Percentiles rank a stretch among this genome's conserved stretches.
Evolutionary conservation across 1,284 basidiomycete genomes (phyloP).

Genomic region (Wolfiporia cocos): DNA sequence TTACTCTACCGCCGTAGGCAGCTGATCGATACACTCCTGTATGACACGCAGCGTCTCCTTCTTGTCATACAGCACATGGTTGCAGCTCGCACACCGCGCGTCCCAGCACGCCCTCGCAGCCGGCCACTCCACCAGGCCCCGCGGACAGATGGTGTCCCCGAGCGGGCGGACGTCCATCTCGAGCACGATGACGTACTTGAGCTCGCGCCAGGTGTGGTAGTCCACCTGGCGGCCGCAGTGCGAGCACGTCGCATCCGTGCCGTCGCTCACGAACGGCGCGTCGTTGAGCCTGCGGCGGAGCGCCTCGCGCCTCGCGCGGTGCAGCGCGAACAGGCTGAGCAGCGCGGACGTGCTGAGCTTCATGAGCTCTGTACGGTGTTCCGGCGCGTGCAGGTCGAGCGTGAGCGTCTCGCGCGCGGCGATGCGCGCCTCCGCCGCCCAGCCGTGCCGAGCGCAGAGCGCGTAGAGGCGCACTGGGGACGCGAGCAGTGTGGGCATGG

Average conservation of each 20-base stretch:
- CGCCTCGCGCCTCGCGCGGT: slow-evolving; percentile 41
- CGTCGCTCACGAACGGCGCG: slow-evolving; percentile 51
- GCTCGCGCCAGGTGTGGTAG: slow-evolving; percentile 57
- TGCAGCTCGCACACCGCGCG: slow-evolving; percentile 46
- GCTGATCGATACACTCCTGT: slow-evolving; percentile 42
- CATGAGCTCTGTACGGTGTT: slow-evolving; percentile 36
- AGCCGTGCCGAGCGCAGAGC: slow-evolving; percentile 49
- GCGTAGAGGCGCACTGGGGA: slow-evolving; percentile 53
- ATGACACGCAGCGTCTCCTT: slow-evolving; percentile 46
- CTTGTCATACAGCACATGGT: slow-evolving; percentile 50
- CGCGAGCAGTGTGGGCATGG: slow-evolving; percentile 40
- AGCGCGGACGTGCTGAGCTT: slow-evolving; percentile 44
- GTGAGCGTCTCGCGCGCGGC: slow-evolving; percentile 38
- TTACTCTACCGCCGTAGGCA: slow-evolving; percentile 36
- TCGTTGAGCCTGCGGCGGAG: slow-evolving; percentile 44
- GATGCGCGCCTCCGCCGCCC: slow-evolving; percentile 44
- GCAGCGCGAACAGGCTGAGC: slow-evolving; percentile 46
- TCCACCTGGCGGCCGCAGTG: slow-evolving; percentile 42
- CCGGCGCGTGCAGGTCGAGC: slow-evolving; percentile 41
- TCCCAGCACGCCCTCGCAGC: slow-evolving; percentile 55
- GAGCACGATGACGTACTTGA: slow-evolving; percentile 45
- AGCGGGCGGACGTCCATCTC: slow-evolving; percentile 54
- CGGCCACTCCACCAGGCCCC: slow-evolving; percentile 46
- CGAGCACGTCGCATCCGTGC: slow-evolving; percentile 34
- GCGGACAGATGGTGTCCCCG: slow-evolving; percentile 47